Conservation (phyloP, 345 rosid species). For the Limnanthes douglasii region DNA sequence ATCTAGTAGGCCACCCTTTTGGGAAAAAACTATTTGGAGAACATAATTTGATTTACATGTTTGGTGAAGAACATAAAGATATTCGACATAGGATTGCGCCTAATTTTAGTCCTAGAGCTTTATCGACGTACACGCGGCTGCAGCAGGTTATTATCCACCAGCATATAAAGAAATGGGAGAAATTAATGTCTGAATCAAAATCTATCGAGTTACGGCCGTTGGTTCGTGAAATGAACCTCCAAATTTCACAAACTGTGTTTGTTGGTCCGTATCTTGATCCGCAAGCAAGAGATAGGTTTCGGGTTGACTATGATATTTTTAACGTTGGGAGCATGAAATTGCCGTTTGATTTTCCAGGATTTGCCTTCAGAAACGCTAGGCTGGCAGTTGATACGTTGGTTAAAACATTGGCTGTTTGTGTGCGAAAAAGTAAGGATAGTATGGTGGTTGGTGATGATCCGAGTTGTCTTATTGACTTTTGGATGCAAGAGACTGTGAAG, state of each 20-base stretch:
- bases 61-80: slow-evolving; percentile 72
- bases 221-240: slow-evolving; percentile 66
- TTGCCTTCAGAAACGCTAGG: slow-evolving; percentile 52
- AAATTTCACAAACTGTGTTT: slow-evolving; percentile 80
- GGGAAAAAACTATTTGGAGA: slow-evolving; percentile 84
- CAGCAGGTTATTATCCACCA: slow-evolving; percentile 55
- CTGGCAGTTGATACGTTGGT: slow-evolving; percentile 45
- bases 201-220: slow-evolving; percentile 27
- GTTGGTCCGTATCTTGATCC: slow-evolving; percentile 46
- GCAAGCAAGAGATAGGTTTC: slow-evolving; percentile 23
- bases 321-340: slow-evolving; percentile 58
- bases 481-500: slow-evolving; percentile 52
- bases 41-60: slow-evolving; percentile 70
- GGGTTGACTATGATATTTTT: slow-evolving; percentile 54
- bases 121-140: slow-evolving; percentile 44
- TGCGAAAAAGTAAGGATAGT: slow-evolving; percentile 27
- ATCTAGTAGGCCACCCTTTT: slow-evolving; percentile 66
- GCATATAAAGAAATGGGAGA: slow-evolving; percentile 45
- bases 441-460: slow-evolving; percentile 46
- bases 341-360: slow-evolving; percentile 60
- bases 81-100: slow-evolving; percentile 77
- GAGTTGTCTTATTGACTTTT: slow-evolving; percentile 55
- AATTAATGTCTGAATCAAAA: slow-evolving; percentile 1
- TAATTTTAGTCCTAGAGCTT: slow-evolving; percentile 60
- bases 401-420: slow-evolving; percentile 26